A percentile compares a stretch with the other conserved stretches of the same genome.
phyloP scores from a whole-genome alignment of 1,284 basidiomycete species.

The Hypsizygus ulmarius region DNA sequence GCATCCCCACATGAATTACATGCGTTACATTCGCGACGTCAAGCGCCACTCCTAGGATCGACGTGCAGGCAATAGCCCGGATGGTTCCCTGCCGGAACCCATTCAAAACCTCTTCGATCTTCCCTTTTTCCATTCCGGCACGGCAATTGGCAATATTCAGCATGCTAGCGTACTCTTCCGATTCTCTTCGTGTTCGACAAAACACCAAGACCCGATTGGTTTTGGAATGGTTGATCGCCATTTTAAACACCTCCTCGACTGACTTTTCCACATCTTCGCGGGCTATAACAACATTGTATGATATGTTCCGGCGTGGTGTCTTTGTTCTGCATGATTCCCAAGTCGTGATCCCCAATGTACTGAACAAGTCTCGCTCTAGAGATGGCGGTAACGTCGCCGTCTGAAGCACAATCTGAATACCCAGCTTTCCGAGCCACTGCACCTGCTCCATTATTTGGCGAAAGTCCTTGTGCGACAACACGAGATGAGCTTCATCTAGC shows the following conservation, averaged over 20 bases:
- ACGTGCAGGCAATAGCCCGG: background rate
- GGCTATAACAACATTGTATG: conserved; percentile 1
- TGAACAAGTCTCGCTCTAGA: background rate
- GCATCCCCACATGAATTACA: conserved; percentile 1
- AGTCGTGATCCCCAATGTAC: conserved; percentile 1
- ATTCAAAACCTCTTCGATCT: background rate
- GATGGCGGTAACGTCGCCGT: conserved; percentile 8
- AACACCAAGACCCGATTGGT: background rate
- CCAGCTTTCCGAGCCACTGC: conserved; percentile 1
- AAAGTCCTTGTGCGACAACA: conserved; percentile 11
- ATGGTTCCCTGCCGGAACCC: background rate
- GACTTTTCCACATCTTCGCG: background rate
- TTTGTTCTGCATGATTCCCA: background rate
- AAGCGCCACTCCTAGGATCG: background rate
- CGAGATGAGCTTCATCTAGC: conserved; percentile 18
- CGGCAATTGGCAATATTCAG: background rate
- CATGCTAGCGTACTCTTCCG: background rate
- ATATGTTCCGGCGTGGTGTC: background rate
- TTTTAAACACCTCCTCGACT: background rate
- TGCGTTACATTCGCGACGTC: background rate
- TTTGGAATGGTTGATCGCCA: background rate
- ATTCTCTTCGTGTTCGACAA: background rate
- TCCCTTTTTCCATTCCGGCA: background rate
- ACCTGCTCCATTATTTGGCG: conserved; percentile 10
- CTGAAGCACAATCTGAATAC: conserved; percentile 10